Base-by-base conservation (phyloP, 306 rosid species). In the Begonia fuchsioides region DNA sequence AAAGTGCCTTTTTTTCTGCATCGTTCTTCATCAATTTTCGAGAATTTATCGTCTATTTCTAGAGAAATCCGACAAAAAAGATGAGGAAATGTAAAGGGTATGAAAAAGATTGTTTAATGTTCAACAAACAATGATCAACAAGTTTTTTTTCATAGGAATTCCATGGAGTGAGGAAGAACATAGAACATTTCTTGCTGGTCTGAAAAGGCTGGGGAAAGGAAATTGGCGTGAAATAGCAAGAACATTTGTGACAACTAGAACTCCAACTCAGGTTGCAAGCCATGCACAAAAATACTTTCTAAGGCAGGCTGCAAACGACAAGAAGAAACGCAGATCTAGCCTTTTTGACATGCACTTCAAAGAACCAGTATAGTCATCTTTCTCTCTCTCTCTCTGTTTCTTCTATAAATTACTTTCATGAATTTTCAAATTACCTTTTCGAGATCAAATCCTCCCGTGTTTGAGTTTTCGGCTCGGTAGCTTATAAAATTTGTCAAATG, bases 271-370 rank as follows among this genome's bases (percentile, higher is more conserved):
- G 26, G 86, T 81, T 44, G 86, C 86, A 0, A 81, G 82, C n/a
- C 93, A 81, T 64, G 93, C 93, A 1, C 93, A 77, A 38, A 82
- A 82, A 43, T 76, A 70, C 40, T 80, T 73, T 56, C 66, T 73
- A 13, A 64, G 81, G 47, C 67, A 54, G 40, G 40, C 68, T 15
- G 52, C 68, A 1, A 56, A 46, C 17, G 67, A 73, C 9, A 70
- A 50, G 59, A 68, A 60, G 54, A 76, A 65, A 50, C 81, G 70
- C 38, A 64, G 80, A 67, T 57, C 74, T 17, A 80, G 88, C 53
- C 68, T 70, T 17, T 80, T 80, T 39, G 88, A 80, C 57, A 67
- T 80, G 52, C 56, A 76, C 35, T 2, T 41, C 2, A 41, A 41
- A 41, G 45, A 41, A 41, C n/a, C 45, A 0, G 45, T 41, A 41